phyloP scores from a whole-genome alignment of 78 protist species.

The Polysphondylium violaceum region DNA sequence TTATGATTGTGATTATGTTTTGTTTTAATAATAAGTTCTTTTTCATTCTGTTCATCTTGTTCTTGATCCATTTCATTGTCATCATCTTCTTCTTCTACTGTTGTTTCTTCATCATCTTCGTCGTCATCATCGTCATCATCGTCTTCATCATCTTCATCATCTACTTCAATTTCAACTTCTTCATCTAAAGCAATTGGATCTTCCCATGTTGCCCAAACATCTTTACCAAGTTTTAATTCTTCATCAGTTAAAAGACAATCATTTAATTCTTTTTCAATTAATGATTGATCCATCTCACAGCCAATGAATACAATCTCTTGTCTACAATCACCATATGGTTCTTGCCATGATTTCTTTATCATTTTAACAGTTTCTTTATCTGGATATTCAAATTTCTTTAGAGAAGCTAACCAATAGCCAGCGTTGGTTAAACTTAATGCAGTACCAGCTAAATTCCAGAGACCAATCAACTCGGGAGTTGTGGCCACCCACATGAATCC shows the following conservation, averaged over 20 bases:
- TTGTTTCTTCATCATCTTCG: neutral
- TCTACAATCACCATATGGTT: conserved; percentile 74
- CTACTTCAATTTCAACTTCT: conserved; percentile 4
- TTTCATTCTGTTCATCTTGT: too few species aligned
- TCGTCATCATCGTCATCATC: neutral
- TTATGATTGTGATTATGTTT: too few species aligned
- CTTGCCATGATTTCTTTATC: conserved; percentile 23
- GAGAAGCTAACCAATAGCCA: conserved; percentile 80
- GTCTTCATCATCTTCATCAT: neutral
- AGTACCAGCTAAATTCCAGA: conserved; percentile 49
- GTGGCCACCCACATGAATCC: conserved; percentile 81
- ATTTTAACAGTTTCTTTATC: neutral
- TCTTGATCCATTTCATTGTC: too few species aligned
- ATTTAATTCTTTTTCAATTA: conserved; percentile 68
- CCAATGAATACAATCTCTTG: conserved; percentile 96
- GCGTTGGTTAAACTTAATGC: neutral
- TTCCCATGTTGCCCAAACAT: conserved; percentile 50
- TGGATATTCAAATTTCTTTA: conserved; percentile 62
- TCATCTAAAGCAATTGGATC: conserved; percentile 66
- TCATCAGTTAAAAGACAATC: conserved; percentile 87
- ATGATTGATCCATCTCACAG: conserved; percentile 58
- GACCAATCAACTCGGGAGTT: conserved; percentile 55
- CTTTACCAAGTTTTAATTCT: conserved; percentile 61
- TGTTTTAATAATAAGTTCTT: too few species aligned
- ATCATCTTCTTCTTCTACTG: too few species aligned